phyloP scores from a whole-genome alignment of 2,329 filamentous ascomycete genomes.

The Botrytis sinoallii region DNA sequence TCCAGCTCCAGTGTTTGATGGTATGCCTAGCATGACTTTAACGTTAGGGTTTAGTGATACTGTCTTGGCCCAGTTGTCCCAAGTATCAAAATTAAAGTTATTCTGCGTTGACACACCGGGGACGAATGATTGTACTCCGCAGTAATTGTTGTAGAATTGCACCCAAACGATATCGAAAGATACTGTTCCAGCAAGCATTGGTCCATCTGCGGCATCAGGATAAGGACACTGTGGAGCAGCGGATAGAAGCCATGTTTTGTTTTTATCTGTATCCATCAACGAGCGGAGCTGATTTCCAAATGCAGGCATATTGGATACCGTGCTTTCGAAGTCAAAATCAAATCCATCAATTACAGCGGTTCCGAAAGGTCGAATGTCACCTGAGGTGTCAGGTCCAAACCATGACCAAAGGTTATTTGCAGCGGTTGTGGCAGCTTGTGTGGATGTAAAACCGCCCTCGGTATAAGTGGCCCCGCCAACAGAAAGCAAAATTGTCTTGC shows the following conservation, averaged over 20 bases:
- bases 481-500: constrained; percentile 70
- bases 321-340: constrained; percentile 69
- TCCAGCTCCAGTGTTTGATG: constrained; percentile 47
- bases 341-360: constrained; percentile 67
- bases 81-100: constrained; percentile 60
- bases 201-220: constrained; percentile 58
- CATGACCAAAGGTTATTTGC: constrained; percentile 67
- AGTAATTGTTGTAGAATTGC: constrained; percentile 52
- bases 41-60: constrained; percentile 56
- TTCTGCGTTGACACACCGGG: constrained; percentile 44
- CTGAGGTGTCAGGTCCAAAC: constrained; percentile 58
- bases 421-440: constrained; percentile 49
- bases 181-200: constrained; percentile 53
- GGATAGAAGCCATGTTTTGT: constrained; percentile 57
- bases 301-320: constrained; percentile 55
- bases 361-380: constrained; percentile 63
- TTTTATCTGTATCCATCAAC: constrained; percentile 50
- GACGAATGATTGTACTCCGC: constrained; percentile 54
- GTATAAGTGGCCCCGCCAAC: constrained; percentile 69
- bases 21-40: constrained; percentile 60
- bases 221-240: constrained; percentile 67
- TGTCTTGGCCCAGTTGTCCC: constrained; percentile 63
- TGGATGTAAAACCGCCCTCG: constrained; percentile 62
- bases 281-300: constrained; percentile 58
- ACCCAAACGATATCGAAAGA: constrained; percentile 42